These are phyloP conservation scores for Penicillium polonicum DNA, from an alignment of 2,329 filamentous ascomycete species.

Conservation along the genomic window DNA sequence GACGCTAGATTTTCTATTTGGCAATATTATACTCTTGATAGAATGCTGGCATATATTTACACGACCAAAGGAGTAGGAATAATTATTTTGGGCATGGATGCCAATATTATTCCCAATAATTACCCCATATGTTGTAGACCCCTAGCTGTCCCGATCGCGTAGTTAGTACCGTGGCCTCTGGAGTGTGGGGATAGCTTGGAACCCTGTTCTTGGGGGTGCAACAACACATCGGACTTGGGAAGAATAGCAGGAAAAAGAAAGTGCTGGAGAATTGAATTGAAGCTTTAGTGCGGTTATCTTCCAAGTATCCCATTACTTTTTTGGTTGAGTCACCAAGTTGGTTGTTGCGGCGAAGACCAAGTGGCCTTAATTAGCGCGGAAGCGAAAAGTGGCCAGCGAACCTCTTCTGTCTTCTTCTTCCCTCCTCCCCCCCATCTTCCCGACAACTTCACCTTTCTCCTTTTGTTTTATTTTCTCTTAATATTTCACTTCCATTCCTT, in stretches of 20 bases:
- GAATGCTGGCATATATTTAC: slow-evolving; percentile 6
- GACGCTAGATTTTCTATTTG: slow-evolving; percentile 8
- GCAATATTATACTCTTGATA: slow-evolving; percentile 11
- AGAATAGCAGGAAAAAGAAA: not conserved
- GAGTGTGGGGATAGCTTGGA: slow-evolving; percentile 11
- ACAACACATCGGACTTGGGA: slow-evolving; percentile 1
- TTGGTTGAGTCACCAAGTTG: slow-evolving; percentile 16
- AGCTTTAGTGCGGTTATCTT: not conserved
- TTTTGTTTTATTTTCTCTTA: slow-evolving; percentile 28
- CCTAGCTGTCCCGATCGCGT: slow-evolving; percentile 1
- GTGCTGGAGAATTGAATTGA: not conserved
- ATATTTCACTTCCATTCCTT: slow-evolving; percentile 33
- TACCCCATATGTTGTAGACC: slow-evolving; percentile 6
- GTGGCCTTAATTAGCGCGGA: slow-evolving; percentile 41
- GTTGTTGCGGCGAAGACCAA: slow-evolving; percentile 35
- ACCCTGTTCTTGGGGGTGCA: not conserved
- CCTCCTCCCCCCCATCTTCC: slow-evolving; percentile 24
- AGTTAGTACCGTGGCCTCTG: slow-evolving; percentile 14
- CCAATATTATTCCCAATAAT: not conserved
- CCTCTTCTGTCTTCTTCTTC: slow-evolving; percentile 27
- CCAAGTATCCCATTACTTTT: not conserved
- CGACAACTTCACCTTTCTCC: slow-evolving; percentile 23
- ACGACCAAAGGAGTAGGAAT: not conserved
- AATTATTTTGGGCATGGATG: not conserved
- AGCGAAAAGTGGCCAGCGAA: slow-evolving; percentile 41